Base-by-base conservation (phyloP, 768 basidiomycete species). In the Pleurotus platypus region DNA sequence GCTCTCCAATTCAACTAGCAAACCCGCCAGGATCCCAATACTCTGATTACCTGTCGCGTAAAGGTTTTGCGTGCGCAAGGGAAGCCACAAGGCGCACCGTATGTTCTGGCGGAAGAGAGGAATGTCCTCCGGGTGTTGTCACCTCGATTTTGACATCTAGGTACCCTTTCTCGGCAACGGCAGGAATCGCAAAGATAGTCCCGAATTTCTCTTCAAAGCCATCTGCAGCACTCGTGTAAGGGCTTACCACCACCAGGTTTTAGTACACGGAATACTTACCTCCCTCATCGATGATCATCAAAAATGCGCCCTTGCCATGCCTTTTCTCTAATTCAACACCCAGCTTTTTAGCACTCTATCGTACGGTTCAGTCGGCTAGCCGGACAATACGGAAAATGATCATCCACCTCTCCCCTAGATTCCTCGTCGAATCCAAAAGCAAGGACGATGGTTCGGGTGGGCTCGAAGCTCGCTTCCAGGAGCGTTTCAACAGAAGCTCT, bases 201-300 rank as follows among this genome's bases (percentile, higher is more conserved):
- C 86, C 86, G 56, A 75, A 79, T 35, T 72, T 63, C 37, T 84
- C 76, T 1, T 63, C 62, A 48, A 80, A 85, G 22, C 78, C 86
- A 76, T 58, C 40, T 42, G n/a, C 51, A 30, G 48, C 15, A 12
- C 49, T 16, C 2, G 4, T 13, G n/a, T 35, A 11, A 35, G 30
- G 30, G 9, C 30, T 11, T 35, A 4, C 30, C 30, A 30, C 30
- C 30, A 9, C 30, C 30, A 35, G 30, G 30, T 2, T 35, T 9
- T 9, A 20, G 20, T 20, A 9, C 1, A 2, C 30, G 22, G 0
- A 38, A 12, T 45, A 58, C 39, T 5, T 9, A 85, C 91, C 83
- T 35, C 94, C 94, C 75, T 98, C 95, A 64, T 98, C 95, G 30
- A 98, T 77, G 46, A 97, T 69, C 66, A 96, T 77, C 0, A 89